Evolutionary conservation across 495 filamentous ascomycete genomes (phyloP).

Genomic region (Mycothermus thermophilus): DNA sequence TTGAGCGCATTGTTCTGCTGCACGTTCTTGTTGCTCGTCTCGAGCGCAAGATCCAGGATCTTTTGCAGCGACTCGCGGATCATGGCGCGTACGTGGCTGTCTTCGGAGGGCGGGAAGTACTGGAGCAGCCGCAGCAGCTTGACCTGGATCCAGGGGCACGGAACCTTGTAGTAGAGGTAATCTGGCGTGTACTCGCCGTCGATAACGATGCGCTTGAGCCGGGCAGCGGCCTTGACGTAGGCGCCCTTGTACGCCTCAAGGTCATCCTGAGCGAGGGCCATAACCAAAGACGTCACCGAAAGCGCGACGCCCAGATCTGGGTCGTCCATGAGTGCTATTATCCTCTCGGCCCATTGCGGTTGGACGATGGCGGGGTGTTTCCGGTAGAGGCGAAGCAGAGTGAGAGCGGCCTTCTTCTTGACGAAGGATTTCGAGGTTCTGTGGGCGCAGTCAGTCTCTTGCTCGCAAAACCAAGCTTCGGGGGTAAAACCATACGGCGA

Average conservation of each 20-base stretch:
- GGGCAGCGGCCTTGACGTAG: constrained; percentile 82
- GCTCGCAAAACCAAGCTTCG: too few relatives aligned
- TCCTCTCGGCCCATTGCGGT: constrained; percentile 91
- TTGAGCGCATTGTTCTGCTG: constrained; percentile 99
- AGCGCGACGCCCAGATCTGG: constrained; percentile 85
- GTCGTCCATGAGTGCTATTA: constrained; percentile 98
- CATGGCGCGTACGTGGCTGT: constrained; percentile 79
- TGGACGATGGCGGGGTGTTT: constrained; percentile 89
- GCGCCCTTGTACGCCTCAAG: constrained; percentile 85
- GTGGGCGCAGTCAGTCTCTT: too few relatives aligned
- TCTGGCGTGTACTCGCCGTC: constrained; percentile 77
- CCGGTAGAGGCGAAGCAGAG: constrained; percentile 86
- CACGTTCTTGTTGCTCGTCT: constrained; percentile 94
- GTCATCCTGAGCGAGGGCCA: constrained; percentile 88
- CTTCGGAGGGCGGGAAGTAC: constrained; percentile 96
- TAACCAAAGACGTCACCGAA: constrained; percentile 91
- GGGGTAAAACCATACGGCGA: constrained; percentile 73
- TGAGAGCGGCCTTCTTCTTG: constrained; percentile 97
- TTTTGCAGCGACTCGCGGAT: constrained; percentile 85
- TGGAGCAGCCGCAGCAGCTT: constrained; percentile 84
- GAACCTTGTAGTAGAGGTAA: constrained; percentile 97
- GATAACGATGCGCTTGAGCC: constrained; percentile 76
- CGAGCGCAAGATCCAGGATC: constrained; percentile 79
- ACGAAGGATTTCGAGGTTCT: constrained; percentile 96
- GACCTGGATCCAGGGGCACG: constrained; percentile 96